A percentile compares a stretch with the other conserved stretches of the same genome.
Evolutionary conservation across 306 rosid genomes (phyloP).

Genomic region (Urtica urens): DNA sequence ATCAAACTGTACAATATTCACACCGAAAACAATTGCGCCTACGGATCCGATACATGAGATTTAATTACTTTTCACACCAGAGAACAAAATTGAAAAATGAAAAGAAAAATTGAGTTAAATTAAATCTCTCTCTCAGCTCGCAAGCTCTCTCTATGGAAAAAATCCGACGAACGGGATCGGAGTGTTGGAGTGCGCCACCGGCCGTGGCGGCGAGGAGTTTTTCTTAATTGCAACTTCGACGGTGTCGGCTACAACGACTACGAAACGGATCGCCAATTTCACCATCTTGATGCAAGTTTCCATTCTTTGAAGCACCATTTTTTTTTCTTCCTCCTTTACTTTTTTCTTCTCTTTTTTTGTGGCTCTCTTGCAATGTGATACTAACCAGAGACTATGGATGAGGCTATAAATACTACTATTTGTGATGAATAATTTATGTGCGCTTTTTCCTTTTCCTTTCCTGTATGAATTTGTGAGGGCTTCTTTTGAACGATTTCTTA

Average conservation of each 20-base stretch:
- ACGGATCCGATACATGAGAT: background rate
- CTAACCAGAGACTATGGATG: background rate
- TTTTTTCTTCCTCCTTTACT: background rate
- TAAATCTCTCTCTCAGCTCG: too few relatives aligned
- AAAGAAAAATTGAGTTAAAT: background rate
- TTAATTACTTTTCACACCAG: too few relatives aligned
- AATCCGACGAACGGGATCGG: constrained; percentile 50
- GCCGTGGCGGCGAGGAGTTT: constrained; percentile 17
- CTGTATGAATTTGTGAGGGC: too few relatives aligned
- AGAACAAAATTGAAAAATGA: too few relatives aligned
- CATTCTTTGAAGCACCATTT: constrained; percentile 51
- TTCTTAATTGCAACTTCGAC: constrained; percentile 41
- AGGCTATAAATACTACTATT: background rate
- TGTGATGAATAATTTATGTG: background rate
- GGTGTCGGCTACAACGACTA: constrained; percentile 54
- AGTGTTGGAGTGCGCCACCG: background rate
- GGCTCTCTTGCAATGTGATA: background rate
- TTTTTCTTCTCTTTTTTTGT: background rate
- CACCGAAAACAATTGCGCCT: too few relatives aligned
- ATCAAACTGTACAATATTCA: background rate
- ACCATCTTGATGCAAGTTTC: constrained; percentile 46
- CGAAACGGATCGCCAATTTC: constrained; percentile 57
- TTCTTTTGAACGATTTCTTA: background rate
- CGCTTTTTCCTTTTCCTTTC: background rate
- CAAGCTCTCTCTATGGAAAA: constrained; percentile 35